These are phyloP conservation scores for Hibiscus trionum DNA, from an alignment of 345 rosid genomes.

Conservation along the genomic window DNA sequence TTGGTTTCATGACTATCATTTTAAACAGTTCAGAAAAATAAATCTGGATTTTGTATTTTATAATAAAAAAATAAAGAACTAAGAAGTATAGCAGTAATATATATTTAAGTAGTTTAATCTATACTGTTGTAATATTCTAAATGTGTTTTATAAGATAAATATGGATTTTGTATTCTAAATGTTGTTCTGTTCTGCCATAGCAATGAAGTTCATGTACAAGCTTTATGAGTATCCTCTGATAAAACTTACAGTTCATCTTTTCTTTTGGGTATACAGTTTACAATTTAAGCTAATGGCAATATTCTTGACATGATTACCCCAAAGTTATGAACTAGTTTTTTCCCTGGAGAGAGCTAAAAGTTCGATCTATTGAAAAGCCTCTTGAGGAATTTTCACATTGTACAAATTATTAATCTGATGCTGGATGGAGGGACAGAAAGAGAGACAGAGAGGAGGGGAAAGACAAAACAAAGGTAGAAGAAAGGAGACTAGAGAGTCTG, in stretches of 20 bases:
- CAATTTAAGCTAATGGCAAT: neutral
- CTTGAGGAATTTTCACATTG: neutral
- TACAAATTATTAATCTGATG: neutral
- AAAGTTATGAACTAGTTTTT: neutral
- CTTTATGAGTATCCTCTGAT: no score
- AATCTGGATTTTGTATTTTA: neutral
- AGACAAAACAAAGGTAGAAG: neutral
- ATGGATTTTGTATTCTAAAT: no score
- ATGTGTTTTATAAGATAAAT: neutral
- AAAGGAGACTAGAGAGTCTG: neutral
- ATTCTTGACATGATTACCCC: neutral
- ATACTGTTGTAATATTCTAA: neutral
- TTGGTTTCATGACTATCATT: neutral
- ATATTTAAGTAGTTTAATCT: neutral
- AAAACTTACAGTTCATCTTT: neutral
- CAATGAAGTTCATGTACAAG: no score
- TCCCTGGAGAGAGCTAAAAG: neutral
- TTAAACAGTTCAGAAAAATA: neutral
- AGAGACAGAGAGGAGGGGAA: neutral
- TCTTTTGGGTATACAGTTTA: neutral
- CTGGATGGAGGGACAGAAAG: neutral
- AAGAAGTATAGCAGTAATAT: neutral
- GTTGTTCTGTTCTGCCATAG: no score
- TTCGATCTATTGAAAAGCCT: neutral
- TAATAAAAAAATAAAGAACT: neutral